Evolutionary conservation across 2,329 filamentous ascomycete genomes (phyloP), one percentile per base, ranked within the genome.

Genomic region (Phyllosticta citriasiana): DNA sequence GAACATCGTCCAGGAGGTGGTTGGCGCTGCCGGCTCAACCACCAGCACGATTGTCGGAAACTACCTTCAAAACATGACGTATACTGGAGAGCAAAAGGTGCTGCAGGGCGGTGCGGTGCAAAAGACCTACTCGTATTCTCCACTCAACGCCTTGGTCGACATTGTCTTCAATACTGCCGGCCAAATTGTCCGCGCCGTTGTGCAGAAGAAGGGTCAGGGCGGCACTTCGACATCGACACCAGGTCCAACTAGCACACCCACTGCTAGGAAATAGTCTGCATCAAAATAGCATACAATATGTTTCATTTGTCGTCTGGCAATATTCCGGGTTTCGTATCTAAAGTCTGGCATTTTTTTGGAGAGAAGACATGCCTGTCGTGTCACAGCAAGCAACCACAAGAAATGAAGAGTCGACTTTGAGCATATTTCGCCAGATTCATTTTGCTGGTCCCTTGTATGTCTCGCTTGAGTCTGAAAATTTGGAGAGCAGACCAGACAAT

Each of bases 1-100:
- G 40, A 85, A 85, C 65, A 85, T 86, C 64, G 81, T 86, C 1
- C 82, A 85, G 66, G 79, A 85, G 66, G 81, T 84, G 0, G 75
- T 75, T 0, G 79, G 78, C 24, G 72, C 71, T 1, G 80, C 76
- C 0, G 77, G 75, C 3, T 71, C 72, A 30, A 67, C 76, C 2
- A 71, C 83, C 0, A 79, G 76, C 61, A 74, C 72, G 22, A 84
- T 86, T 62, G 81, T 85, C 6, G 84, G 83, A 57, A 81, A 83
- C 66, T 86, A 78, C 69, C 67, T 78, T 66, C 73, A 74, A 61
- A 85, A 85, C 70, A 85, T 86, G 83, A 85, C 82, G 5, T 73
- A 76, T 63, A 78, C 78, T n/a, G 72, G 69, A 64, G 71, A 60
- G 56, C 67, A 62, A 55, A 74, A 71, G 68, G 68, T 68, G 61